Conservation (phyloP, 2,329 filamentous ascomycete genomes). For the Xenoacremonium recifei region DNA sequence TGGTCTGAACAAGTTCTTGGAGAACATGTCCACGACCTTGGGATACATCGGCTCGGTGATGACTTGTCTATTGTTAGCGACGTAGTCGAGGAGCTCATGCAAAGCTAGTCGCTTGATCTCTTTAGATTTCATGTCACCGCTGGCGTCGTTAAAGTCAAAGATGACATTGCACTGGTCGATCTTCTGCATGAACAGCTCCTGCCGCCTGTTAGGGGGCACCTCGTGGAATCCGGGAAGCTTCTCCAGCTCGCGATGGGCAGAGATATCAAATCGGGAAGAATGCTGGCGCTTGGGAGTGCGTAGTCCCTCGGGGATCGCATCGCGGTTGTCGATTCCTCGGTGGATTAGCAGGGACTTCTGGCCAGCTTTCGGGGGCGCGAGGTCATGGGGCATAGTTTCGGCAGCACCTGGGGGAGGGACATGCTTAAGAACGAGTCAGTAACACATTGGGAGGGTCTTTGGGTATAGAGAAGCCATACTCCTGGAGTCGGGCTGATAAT, state of each 20-base stretch:
- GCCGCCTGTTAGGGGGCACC: slow-evolving; percentile 88
- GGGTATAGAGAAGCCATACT: slow-evolving; percentile 51
- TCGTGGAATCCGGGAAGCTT: slow-evolving; percentile 98
- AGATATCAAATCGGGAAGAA: slow-evolving; percentile 96
- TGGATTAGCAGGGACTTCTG: slow-evolving; percentile 87
- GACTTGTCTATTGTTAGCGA: slow-evolving; percentile 96
- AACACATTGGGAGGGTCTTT: slow-evolving; percentile 3
- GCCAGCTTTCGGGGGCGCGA: slow-evolving; percentile 88
- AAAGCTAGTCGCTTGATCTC: slow-evolving; percentile 97
- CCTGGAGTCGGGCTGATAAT: slow-evolving; percentile 93
- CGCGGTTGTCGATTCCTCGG: slow-evolving; percentile 83
- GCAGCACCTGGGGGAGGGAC: slow-evolving; percentile 87
- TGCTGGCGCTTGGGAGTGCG: slow-evolving; percentile 95
- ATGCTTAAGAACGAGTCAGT: slow-evolving; percentile 52
- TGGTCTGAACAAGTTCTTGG: slow-evolving; percentile 95
- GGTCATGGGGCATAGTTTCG: slow-evolving; percentile 97
- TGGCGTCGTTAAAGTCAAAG: slow-evolving; percentile 98
- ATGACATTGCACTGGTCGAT: slow-evolving; percentile 99
- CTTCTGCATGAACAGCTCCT: slow-evolving; percentile 99
- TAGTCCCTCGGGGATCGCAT: slow-evolving; percentile 85
- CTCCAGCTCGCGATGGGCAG: slow-evolving; percentile 91
- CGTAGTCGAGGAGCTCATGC: slow-evolving; percentile 95
- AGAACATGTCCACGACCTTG: slow-evolving; percentile 97
- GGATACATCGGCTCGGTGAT: slow-evolving; percentile 99
- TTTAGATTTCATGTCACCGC: slow-evolving; percentile 98